Base-by-base conservation (phyloP, 257 asterid genomes). In the Cordia subcordata region DNA sequence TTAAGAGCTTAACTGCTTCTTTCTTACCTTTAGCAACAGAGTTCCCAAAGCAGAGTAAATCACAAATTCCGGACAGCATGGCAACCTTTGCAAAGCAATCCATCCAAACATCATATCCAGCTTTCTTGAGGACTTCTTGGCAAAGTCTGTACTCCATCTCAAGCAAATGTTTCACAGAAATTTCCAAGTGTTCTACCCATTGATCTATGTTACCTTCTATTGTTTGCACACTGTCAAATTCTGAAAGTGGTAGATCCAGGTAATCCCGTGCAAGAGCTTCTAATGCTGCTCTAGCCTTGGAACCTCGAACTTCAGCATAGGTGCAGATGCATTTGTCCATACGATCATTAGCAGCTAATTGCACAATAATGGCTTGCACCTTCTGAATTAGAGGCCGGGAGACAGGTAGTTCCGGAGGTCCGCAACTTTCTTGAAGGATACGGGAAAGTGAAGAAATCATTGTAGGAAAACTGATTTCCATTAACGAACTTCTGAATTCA, bases 1-100 rank as follows among this genome's bases (percentile, higher is more conserved):
- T 81, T 77, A 88, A 70, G 15, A 92, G 79, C 80, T 88, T 92
- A 64, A 85, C 58, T 49, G 96, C 96, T 63, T 92, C 96, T 51
- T 84, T 88, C 85, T 86, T 88, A 64, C 89, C 81, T 35, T 42
- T 63, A 10, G 87, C 65, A 50, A 92, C 64, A 10, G 60, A 58
- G 67, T 64, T 61, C 1, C 94, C 96, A 16, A 86, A 92, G 22
- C 69, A 60, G 32, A 88, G 61, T 58, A 88, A 82, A 5, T 79
- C 67, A 0, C 42, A 64, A 64, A 88, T 81, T 49, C 99, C 94
- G 11, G 90, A 82, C 32, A 66, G 73, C 21, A 66, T 42, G 37
- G 88, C 89, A 44, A 92, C 74, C 67, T 53, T 65, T 12, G 87
- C 85, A 52, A 88, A 92, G 69, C 93, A 84, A 19, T 59, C 74